Evolutionary conservation across 2,329 filamentous ascomycete genomes (phyloP).

Genomic region (Ophiostoma quercus): DNA sequence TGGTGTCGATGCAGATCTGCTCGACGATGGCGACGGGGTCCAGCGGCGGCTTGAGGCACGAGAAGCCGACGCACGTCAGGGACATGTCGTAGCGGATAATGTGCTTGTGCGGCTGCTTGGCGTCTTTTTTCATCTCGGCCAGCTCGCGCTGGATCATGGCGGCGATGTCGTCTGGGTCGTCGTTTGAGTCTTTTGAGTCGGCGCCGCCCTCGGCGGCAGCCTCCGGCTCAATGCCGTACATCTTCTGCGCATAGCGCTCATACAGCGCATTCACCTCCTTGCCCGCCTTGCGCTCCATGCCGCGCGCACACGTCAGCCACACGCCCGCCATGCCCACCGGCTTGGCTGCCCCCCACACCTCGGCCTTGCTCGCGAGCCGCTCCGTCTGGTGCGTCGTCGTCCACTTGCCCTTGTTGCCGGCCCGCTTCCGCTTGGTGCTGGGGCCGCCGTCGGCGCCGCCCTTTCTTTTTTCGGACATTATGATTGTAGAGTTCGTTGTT

Average conservation of each 20-base stretch:
- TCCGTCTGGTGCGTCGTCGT: constrained; percentile 53
- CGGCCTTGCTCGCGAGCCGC: constrained; percentile 41
- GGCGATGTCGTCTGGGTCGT: constrained; percentile 62
- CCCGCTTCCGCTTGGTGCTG: constrained; percentile 41
- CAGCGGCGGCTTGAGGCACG: constrained; percentile 51
- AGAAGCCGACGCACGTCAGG: constrained; percentile 60
- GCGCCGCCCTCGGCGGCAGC: constrained; percentile 18
- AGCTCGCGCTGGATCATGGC: constrained; percentile 67
- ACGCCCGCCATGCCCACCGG: constrained; percentile 63
- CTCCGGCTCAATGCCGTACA: constrained; percentile 46
- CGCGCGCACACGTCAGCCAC: constrained; percentile 71
- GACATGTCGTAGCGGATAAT: constrained; percentile 52
- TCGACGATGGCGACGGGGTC: constrained; percentile 51
- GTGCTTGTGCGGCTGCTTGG: constrained; percentile 38
- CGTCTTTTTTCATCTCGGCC: constrained; percentile 50
- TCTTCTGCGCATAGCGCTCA: constrained; percentile 55
- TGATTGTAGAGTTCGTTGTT: no score
- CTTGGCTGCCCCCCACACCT: constrained; percentile 47
- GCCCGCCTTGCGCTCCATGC: constrained; percentile 64
- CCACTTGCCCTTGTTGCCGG: constrained; percentile 54
- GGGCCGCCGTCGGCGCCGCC: constrained; percentile 31
- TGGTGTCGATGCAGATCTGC: constrained; percentile 53
- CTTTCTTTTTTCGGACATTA: constrained; percentile 39
- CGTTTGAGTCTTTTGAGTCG: constrained; percentile 24
- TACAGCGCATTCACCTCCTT: constrained; percentile 53